These are phyloP conservation scores for Leishmania tropica DNA, from an alignment of 208 protist genomes.

Conservation along the genomic window DNA sequence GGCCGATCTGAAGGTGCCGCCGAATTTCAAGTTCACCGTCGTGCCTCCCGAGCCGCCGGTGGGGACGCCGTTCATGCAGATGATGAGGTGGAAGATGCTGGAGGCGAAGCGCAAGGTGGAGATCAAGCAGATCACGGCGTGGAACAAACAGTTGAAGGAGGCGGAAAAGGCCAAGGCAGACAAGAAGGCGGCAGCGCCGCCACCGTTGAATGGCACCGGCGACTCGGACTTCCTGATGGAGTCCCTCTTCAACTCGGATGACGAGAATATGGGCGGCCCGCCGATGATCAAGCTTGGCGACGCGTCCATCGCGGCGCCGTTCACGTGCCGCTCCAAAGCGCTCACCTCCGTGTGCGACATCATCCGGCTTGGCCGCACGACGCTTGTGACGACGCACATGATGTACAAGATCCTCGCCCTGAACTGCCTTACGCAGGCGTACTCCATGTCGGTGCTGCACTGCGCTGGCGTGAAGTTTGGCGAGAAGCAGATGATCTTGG, in stretches of 20 bases:
- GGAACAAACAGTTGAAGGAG: slow-evolving; percentile 83
- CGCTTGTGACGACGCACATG: slow-evolving; percentile 98
- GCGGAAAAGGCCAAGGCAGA: slow-evolving; percentile 54
- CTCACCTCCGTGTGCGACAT: slow-evolving; percentile 94
- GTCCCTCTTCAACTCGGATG: slow-evolving; percentile 88
- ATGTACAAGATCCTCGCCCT: slow-evolving; percentile 99
- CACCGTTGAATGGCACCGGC: slow-evolving; percentile 17
- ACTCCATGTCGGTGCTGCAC: slow-evolving; percentile 97
- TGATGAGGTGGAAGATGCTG: slow-evolving; percentile 77
- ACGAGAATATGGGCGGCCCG: slow-evolving; percentile 60
- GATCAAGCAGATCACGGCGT: slow-evolving; percentile 75
- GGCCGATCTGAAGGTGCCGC: slow-evolving; percentile 72
- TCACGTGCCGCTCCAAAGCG: slow-evolving; percentile 92
- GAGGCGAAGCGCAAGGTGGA: slow-evolving; percentile 85
- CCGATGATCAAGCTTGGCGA: slow-evolving; percentile 94
- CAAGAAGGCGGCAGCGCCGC: slow-evolving; percentile 54
- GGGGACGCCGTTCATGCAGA: slow-evolving; percentile 75
- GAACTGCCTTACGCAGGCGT: slow-evolving; percentile 97
- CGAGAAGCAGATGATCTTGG: slow-evolving; percentile 97
- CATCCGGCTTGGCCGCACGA: slow-evolving; percentile 97
- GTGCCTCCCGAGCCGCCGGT: slow-evolving; percentile 62
- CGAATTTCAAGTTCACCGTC: slow-evolving; percentile 85
- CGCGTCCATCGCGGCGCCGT: slow-evolving; percentile 94
- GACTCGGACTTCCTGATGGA: slow-evolving; percentile 89
- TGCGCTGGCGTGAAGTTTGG: slow-evolving; percentile 97